Evolutionary conservation across 2,329 filamentous ascomycete species (phyloP), one percentile per base, ranked within the genome.

Genomic region (Fusarium sacchari): DNA sequence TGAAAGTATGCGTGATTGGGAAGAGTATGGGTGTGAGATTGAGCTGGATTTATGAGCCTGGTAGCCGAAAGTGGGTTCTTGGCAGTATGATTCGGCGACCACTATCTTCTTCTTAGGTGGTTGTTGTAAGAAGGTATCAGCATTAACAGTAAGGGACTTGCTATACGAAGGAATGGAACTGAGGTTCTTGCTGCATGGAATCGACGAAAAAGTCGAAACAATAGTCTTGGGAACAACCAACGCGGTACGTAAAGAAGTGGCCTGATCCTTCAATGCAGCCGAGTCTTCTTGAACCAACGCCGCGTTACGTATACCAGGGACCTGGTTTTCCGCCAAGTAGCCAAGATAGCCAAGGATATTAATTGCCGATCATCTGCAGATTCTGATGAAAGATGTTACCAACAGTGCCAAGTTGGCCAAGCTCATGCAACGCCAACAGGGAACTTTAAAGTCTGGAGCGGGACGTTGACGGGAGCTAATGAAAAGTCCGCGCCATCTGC

Each of bases 11-110:
- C 28, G 17, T 13, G 26, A 34, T 39, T 13, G 26, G 22, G 57
- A 53, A 9, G 57, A 53, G 9, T 42, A 40, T 26, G 24, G 50
- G 50, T 26, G 46, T 32, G 36, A 42, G 55, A 32, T 34, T 53
- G 36, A 53, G 57, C 36, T 42, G 50, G 34, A 52, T 53, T 24
- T 53, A 53, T 60, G 57, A 49, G 50, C 50, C 24, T 57, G 22
- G 17, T 34, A 34, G 50, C 53, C 53, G 53, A 44, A 13, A 44
- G 39, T 44, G 24, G 34, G 24, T 39, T 53, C 22, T 39, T 26
- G 36, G 14, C 24, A 7, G 14, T 24, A 18, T 22, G 34, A 5
- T 37, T 53, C 15, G 14, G 24, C 13, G 7, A 11, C 32, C 49
- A 14, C 18, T 53, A 28, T n/a, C 13, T 39, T 39, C 11, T 39